These are phyloP conservation scores for Paramecium biaurelia DNA, from an alignment of 73 alveolate genomes.

Conservation along the genomic window DNA sequence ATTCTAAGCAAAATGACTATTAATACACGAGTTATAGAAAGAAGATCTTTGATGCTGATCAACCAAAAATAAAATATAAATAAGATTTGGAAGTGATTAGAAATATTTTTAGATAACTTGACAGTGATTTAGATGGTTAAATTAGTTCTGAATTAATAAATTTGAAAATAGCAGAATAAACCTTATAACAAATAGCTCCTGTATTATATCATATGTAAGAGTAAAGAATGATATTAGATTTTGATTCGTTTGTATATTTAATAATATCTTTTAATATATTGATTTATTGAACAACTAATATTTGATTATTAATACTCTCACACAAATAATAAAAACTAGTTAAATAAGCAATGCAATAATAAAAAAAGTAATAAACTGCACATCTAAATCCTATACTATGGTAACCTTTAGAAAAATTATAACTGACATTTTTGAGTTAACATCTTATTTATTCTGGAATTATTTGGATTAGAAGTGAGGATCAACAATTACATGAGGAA, in stretches of 20 bases:
- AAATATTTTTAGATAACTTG: background rate
- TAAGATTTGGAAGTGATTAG: background rate
- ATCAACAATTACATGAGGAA: background rate
- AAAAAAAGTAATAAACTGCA: background rate
- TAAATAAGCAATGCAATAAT: background rate
- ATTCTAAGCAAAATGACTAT: background rate
- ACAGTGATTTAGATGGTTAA: background rate
- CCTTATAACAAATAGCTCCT: background rate
- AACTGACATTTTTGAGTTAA: background rate
- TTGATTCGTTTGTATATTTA: background rate
- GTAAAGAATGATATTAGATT: background rate
- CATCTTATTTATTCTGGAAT: background rate
- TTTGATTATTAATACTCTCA: background rate
- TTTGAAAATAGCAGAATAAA: background rate
- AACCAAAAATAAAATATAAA: background rate
- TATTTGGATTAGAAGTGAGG: background rate
- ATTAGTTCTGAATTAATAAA: background rate
- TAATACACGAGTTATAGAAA: background rate
- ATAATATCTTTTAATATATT: background rate
- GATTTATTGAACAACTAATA: background rate
- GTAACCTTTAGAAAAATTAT: background rate
- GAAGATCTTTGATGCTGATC: background rate
- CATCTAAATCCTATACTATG: background rate
- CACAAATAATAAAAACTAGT: background rate
- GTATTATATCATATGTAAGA: constrained; percentile 18